Conservation (phyloP, 345 rosid genomes). For the Syzygium grande region DNA sequence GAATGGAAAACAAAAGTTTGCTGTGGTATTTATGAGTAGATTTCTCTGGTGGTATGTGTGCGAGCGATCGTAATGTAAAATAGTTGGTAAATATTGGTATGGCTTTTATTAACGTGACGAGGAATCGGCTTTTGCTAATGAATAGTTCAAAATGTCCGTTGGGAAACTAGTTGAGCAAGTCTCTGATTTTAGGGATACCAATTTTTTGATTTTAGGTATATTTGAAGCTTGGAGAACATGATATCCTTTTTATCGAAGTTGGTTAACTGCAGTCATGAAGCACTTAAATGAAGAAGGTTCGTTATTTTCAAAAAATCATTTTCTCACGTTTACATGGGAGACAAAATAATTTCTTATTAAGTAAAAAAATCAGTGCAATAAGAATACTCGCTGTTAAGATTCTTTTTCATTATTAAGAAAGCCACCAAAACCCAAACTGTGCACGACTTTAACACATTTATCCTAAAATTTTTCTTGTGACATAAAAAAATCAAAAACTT, state of each 20-base stretch:
- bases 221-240: background rate
- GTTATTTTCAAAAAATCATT: background rate
- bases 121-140: background rate
- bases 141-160: background rate
- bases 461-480: no score
- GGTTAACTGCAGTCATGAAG: rapidly evolving
- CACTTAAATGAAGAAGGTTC: background rate
- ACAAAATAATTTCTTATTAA: background rate
- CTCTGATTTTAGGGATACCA: background rate
- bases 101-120: background rate
- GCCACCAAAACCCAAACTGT: no score
- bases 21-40: no score
- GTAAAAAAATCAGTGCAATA: background rate
- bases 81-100: no score
- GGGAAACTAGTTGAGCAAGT: background rate
- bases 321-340: background rate
- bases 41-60: no score
- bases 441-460: no score
- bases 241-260: background rate
- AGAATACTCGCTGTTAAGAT: background rate
- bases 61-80: no score
- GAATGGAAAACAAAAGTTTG: background rate
- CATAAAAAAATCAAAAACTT: no score
- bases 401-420: background rate
- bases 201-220: background rate